These are phyloP conservation scores for Astrocystis sublimbata DNA, from an alignment of 495 filamentous ascomycete genomes.

Conservation along the genomic window DNA sequence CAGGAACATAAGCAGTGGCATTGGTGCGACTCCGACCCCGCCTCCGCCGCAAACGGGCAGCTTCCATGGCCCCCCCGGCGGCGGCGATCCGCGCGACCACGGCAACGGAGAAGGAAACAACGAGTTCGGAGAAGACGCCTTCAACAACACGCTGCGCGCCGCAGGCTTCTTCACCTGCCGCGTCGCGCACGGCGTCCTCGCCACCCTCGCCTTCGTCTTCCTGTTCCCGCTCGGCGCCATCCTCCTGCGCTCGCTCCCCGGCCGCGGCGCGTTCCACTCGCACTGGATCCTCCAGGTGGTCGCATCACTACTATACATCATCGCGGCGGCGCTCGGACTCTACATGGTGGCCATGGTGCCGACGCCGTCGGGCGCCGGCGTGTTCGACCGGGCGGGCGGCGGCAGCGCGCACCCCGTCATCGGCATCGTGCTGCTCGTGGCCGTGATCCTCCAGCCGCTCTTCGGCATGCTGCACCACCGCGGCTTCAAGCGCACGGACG, in stretches of 20 bases:
- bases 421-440: slow-evolving; percentile 58
- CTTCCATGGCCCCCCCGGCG: neutral
- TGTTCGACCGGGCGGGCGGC: slow-evolving; percentile 28
- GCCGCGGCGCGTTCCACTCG: slow-evolving; percentile 34
- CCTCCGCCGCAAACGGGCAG: too few relatives aligned
- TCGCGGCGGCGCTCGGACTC: slow-evolving; percentile 61
- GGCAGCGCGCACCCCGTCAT: slow-evolving; percentile 52
- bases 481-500: slow-evolving; percentile 48
- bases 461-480: slow-evolving; percentile 65
- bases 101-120: neutral
- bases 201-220: slow-evolving; percentile 46
- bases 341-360: slow-evolving; percentile 42
- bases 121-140: slow-evolving; percentile 18
- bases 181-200: slow-evolving; percentile 46
- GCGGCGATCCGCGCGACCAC: neutral
- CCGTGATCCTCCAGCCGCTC: slow-evolving; percentile 59
- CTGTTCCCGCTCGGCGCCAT: slow-evolving; percentile 59
- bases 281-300: slow-evolving; percentile 60
- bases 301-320: slow-evolving; percentile 49
- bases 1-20: neutral
- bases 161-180: slow-evolving; percentile 14
- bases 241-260: slow-evolving; percentile 51
- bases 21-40: too few relatives aligned
- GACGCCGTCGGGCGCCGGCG: slow-evolving; percentile 24
- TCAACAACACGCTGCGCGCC: slow-evolving; percentile 27